Base-by-base conservation (phyloP, 768 basidiomycete genomes). In the Russula abietina region DNA sequence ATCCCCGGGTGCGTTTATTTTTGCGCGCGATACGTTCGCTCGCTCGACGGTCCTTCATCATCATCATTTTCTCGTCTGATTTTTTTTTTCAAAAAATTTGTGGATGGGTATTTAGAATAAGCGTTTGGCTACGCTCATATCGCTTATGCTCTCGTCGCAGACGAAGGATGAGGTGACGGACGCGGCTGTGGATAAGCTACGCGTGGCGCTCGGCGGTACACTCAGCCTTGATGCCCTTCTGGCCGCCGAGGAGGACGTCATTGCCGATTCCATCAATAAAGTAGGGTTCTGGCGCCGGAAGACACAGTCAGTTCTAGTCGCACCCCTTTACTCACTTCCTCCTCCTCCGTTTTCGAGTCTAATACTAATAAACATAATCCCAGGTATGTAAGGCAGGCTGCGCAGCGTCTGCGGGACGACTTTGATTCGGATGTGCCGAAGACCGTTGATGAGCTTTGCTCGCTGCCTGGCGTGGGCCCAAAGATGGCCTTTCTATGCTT, bases 231-330 rank as follows among this genome's bases (percentile, higher is more conserved):
- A 86, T n/a, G 83, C 80, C 0, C 71, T 98, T 24, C 75, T 91
- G 39, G 75, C 77, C 0, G 88, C 91, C 2, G 80, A 86, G 6
- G 82, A 85, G 2, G 68, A 75, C 1, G 73, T 77, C n/a, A 84
- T 98, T 33, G 79, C 86, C 6, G 81, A 83, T 0, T 87, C 90
- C 11, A 96, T 97, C 57, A 80, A 79, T 52, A 93, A 94, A 76
- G 93, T 96, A 1, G 95, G 95, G 0, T 96, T 97, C n/a, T 95
- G 93, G 93, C 79, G 89, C 32, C 78, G 87, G 46, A 97, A 98
- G 72, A 88, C 92, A 0, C 81, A 82, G 86, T 94, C 65, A 63
- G n/a, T n/a, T n/a, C n/a, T n/a, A n/a, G 83, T 80, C 9, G 51
- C 4, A 12, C 9, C 1, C 12, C n/a, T n/a, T n/a, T n/a, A n/a